phyloP scores from a whole-genome alignment of 139 green algal genomes.

The Pedinophyceae sp. region DNA sequence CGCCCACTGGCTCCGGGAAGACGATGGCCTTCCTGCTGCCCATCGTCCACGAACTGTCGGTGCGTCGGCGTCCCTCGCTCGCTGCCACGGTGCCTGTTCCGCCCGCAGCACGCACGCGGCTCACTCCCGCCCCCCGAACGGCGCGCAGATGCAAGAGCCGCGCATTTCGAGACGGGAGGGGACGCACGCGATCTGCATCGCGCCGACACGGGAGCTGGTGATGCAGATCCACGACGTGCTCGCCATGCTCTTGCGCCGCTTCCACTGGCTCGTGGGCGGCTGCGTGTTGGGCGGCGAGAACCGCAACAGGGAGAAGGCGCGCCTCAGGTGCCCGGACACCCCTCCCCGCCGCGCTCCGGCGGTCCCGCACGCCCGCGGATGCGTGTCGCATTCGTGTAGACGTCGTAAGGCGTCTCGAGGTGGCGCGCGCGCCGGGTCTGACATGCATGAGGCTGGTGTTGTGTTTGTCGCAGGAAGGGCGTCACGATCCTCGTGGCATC shows the following conservation, averaged over 20 bases:
- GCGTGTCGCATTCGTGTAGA: conserved; percentile 5
- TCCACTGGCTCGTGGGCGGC: conserved; percentile 30
- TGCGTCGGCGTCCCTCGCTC: conserved; percentile 1
- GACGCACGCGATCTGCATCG: conserved; percentile 57
- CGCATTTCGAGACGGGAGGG: conserved; percentile 44
- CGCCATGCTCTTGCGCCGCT: conserved; percentile 20
- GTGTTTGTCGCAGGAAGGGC: conserved; percentile 50
- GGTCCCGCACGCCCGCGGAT: too few species aligned
- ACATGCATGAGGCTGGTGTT: too few species aligned
- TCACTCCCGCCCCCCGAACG: too few species aligned
- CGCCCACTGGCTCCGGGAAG: conserved; percentile 74
- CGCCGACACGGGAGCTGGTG: conserved; percentile 74
- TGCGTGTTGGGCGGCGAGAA: conserved; percentile 73
- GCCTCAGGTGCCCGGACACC: conserved; percentile 35
- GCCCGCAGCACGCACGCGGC: too few species aligned
- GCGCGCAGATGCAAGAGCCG: conserved; percentile 11
- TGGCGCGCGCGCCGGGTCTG: too few species aligned
- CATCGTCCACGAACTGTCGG: conserved; percentile 62
- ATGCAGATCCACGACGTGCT: conserved; percentile 49
- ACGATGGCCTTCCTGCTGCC: conserved; percentile 80
- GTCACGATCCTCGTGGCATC: conserved; percentile 71
- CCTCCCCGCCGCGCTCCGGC: too few species aligned
- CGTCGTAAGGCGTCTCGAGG: too few species aligned
- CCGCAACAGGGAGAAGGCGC: conserved; percentile 78
- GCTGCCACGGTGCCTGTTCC: neutral